Evolutionary conservation across 1,284 basidiomycete genomes (phyloP).

Genomic region (Psilocybe mexicana): DNA sequence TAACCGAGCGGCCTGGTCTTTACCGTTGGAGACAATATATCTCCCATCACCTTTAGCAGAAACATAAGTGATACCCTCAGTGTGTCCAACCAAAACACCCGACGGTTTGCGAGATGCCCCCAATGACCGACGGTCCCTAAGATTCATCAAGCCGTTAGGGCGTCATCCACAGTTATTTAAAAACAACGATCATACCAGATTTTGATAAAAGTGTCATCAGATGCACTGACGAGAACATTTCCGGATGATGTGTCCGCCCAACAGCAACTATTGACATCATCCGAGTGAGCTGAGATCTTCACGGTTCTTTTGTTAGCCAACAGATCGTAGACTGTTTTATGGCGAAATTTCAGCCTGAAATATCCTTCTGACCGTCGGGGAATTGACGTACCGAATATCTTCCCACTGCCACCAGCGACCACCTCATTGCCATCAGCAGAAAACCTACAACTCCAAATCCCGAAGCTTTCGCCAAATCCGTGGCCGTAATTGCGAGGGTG

Average conservation of each 20-base stretch:
- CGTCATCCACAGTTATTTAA: constrained; percentile 1
- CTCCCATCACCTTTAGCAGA: constrained; percentile 91
- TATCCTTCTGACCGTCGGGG: not conserved
- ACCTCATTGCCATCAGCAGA: constrained; percentile 96
- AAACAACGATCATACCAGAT: constrained; percentile 68
- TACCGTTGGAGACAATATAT: constrained; percentile 96
- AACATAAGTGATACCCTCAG: constrained; percentile 91
- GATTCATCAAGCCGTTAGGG: constrained; percentile 1
- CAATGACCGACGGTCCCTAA: constrained; percentile 90
- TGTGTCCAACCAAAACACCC: constrained; percentile 92
- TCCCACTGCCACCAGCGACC: constrained; percentile 72
- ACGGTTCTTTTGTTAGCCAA: constrained; percentile 78
- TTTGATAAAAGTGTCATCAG: constrained; percentile 93
- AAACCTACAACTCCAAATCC: constrained; percentile 92
- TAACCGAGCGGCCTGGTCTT: constrained; percentile 90
- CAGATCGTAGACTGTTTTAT: constrained; percentile 81
- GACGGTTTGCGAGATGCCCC: constrained; percentile 81
- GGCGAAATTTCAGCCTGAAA: constrained; percentile 2
- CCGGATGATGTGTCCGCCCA: constrained; percentile 93
- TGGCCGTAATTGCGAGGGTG: constrained; percentile 27
- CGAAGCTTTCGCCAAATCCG: constrained; percentile 51
- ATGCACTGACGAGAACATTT: constrained; percentile 92
- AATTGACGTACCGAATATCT: constrained; percentile 66
- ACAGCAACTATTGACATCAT: constrained; percentile 96
- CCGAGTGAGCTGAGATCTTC: constrained; percentile 80